phyloP scores from a whole-genome alignment of 2,329 filamentous ascomycete species.

The Talaromyces sp. region DNA sequence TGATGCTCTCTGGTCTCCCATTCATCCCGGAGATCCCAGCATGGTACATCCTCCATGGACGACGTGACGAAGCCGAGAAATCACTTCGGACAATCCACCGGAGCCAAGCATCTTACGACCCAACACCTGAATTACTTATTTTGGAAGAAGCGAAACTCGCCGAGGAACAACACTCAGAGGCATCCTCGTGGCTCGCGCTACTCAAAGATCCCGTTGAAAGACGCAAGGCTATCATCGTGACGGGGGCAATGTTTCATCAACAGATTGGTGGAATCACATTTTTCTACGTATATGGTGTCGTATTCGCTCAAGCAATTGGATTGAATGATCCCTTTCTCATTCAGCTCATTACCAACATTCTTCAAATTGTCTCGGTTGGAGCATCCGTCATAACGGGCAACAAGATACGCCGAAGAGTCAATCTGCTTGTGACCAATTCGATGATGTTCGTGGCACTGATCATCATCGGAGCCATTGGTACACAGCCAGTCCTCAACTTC shows the following conservation, averaged over 20 bases:
- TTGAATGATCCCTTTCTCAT: not conserved
- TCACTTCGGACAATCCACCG: not conserved
- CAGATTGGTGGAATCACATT: conserved; percentile 1
- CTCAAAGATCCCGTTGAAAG: not conserved
- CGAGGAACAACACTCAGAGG: not conserved
- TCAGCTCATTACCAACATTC: not conserved
- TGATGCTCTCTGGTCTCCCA: not conserved
- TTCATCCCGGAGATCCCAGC: not conserved
- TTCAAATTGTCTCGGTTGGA: not conserved
- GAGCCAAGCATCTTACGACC: not conserved
- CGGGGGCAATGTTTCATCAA: not conserved
- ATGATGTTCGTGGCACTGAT: not conserved
- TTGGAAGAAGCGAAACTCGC: not conserved
- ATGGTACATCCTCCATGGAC: not conserved
- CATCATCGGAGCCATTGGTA: not conserved
- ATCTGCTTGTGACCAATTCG: not conserved
- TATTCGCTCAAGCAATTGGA: not conserved
- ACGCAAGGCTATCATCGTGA: not conserved
- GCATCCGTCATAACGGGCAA: not conserved
- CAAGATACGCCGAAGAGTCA: not conserved
- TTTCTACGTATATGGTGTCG: not conserved
- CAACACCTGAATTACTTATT: not conserved
- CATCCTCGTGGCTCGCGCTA: not conserved
- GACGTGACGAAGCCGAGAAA: not conserved
- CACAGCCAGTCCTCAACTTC: not conserved